These are phyloP conservation scores for Albugo candida DNA, from an alignment of 352 stramenopile species.

Conservation along the genomic window DNA sequence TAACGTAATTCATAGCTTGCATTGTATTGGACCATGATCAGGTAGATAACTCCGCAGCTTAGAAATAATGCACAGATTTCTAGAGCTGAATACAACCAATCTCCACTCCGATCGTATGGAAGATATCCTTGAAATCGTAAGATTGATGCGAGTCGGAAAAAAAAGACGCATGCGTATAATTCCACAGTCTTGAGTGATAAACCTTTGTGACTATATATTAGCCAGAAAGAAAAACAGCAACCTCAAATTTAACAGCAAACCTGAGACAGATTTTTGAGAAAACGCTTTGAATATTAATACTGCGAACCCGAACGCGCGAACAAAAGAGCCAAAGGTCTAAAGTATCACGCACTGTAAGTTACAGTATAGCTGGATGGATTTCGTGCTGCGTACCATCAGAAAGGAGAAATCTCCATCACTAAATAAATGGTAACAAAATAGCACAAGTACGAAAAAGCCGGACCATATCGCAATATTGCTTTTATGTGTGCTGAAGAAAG, in stretches of 20 bases:
- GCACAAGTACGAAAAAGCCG: conserved; percentile 85
- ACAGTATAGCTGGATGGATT: background rate
- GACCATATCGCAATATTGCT: conserved; percentile 93
- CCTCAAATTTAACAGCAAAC: conserved; percentile 5
- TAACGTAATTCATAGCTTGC: conserved; percentile 90
- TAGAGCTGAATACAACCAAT: conserved; percentile 96
- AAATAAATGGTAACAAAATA: conserved; percentile 93
- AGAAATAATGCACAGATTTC: conserved; percentile 84
- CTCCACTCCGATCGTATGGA: conserved; percentile 84
- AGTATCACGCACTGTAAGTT: background rate
- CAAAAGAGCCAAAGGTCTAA: conserved; percentile 81
- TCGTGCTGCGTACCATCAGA: conserved; percentile 69
- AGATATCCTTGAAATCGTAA: conserved; percentile 95
- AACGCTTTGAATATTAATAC: conserved; percentile 92
- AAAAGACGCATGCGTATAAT: conserved; percentile 92
- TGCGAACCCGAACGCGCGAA: conserved; percentile 77
- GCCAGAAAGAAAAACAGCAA: background rate
- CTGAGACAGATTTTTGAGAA: conserved; percentile 78
- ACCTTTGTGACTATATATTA: conserved; percentile 13
- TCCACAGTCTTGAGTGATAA: conserved; percentile 96
- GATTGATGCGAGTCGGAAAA: conserved; percentile 93
- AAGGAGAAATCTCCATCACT: conserved; percentile 98
- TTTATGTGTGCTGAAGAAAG: conserved; percentile 77
- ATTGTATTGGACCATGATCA: conserved; percentile 86
- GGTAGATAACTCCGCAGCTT: conserved; percentile 77